Percentiles rank a stretch among this genome's conserved stretches.
These are phyloP conservation scores for Kentomonas sorsogonicus DNA, from an alignment of 208 protist genomes.

Conservation along the genomic window DNA sequence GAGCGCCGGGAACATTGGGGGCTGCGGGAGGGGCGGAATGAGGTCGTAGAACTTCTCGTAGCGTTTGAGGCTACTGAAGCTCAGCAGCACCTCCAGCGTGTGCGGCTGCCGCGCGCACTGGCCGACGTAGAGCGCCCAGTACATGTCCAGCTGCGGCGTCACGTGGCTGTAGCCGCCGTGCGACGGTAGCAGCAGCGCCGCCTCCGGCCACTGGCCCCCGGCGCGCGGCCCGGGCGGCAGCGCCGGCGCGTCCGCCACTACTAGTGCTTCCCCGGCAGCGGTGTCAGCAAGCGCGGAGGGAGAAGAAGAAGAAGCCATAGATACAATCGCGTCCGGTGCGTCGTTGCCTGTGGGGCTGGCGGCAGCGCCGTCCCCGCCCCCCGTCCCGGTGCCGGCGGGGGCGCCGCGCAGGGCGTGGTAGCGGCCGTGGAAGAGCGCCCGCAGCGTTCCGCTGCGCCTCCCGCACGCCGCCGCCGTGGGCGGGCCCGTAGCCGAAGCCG, in stretches of 20 bases:
- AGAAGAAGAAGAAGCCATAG: too few relatives aligned
- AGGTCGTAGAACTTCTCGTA: constrained; percentile 34
- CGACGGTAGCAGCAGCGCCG: constrained; percentile 62
- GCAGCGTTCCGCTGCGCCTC: constrained; percentile 35
- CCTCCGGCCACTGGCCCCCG: constrained; percentile 16
- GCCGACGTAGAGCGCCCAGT: constrained; percentile 54
- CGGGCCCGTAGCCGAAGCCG: not conserved
- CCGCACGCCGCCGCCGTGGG: constrained; percentile 10
- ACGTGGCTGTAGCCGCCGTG: constrained; percentile 81
- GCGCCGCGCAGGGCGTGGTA: constrained; percentile 12
- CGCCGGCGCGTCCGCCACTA: constrained; percentile 1
- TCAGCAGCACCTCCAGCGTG: constrained; percentile 39
- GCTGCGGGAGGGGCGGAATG: constrained; percentile 55
- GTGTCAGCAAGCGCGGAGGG: too few relatives aligned
- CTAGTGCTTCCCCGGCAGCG: not conserved
- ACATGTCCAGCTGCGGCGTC: constrained; percentile 70
- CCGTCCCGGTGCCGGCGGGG: not conserved
- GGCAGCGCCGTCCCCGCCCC: too few relatives aligned
- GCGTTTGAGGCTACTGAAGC: constrained; percentile 17
- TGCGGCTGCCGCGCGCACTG: constrained; percentile 61
- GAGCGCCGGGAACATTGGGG: constrained; percentile 39
- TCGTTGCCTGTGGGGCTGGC: too few relatives aligned
- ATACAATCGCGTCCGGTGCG: too few relatives aligned
- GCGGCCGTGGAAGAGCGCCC: constrained; percentile 26
- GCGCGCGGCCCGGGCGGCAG: not conserved